Evolutionary conservation across 352 stramenopile genomes (phyloP), one percentile per base, ranked within the genome.

Genomic region (Peronospora farinosa): DNA sequence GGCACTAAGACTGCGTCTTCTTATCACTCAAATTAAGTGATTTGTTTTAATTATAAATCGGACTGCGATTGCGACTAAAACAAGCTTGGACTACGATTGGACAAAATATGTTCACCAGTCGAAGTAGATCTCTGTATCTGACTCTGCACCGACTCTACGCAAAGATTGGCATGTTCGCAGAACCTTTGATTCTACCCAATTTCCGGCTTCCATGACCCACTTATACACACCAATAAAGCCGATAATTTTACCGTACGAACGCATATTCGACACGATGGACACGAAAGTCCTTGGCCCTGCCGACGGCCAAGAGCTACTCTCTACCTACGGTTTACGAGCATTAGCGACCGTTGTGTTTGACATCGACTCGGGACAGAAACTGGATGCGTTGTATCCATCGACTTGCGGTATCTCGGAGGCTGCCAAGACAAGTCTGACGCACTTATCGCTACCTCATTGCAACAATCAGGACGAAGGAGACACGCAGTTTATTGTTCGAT

Each of bases 391-490:
- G 41, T 61, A 88, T 51, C 78, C 81, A 8, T 15, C 57, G 0
- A 51, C 47, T 23, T 78, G 74, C 39, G 58, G 47, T 0, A 60
- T 92, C 27, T 69, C 69, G 13, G 67, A 76, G 15, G 61, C 63
- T 11, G 74, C 77, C 30, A 72, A 74, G 50, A 77, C 71, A 55
- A 89, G 78, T 65, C 60, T 92, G 30, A 75, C 76, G 51, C 74
- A 90, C 44, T 49, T 92, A 30, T 68, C 81, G 46, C 74, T 96
- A 40, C 83, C 84, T 16, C 81, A 95, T 60, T 89, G 80, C 67
- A 92, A 88, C 69, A 88, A 83, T 44, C 81, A 89, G 59, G 74
- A 91, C 40, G 83, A 93, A 42, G 84, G 84, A 15, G 82, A 95
- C 63, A 88, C 78, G 46, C 78, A 92, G 56, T 95, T 90, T 48